Percentiles rank a stretch among this genome's conserved stretches.
Conservation (phyloP, 129 eudicot genomes). For the Chrysanthemum makinoi region DNA sequence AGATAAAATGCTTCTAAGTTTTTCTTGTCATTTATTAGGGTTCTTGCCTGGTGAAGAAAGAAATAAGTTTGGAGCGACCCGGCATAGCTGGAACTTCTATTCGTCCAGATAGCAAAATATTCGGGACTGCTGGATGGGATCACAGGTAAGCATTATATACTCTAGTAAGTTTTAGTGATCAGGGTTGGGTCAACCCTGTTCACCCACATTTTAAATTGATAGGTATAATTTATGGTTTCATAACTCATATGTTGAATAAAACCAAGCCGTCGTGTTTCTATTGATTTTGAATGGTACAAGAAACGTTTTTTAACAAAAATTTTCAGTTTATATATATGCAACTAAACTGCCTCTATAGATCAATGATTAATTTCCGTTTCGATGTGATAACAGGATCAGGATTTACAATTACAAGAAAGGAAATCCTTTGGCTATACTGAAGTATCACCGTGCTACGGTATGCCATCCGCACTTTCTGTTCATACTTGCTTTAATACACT, state of each 20-base stretch:
- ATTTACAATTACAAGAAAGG: conserved; percentile 72
- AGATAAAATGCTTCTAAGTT: not conserved
- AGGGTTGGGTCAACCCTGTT: not conserved
- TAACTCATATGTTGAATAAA: not conserved
- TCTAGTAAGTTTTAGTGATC: not conserved
- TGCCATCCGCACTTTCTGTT: conserved; percentile 12
- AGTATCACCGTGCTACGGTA: conserved; percentile 73
- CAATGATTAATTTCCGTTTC: not conserved
- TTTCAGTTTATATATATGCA: too few relatives aligned
- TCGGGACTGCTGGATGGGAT: conserved; percentile 94
- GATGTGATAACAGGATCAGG: conserved; percentile 57
- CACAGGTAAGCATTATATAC: conserved; percentile 45
- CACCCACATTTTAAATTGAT: not conserved
- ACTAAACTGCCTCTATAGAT: not conserved
- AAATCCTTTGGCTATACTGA: conserved; percentile 75
- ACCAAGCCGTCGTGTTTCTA: not conserved
- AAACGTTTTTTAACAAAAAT: too few relatives aligned
- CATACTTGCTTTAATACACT: not conserved
- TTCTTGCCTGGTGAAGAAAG: conserved; percentile 75
- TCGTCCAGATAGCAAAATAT: conserved; percentile 70
- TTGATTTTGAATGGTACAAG: not conserved
- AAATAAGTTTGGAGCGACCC: conserved; percentile 75
- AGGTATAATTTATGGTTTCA: not conserved
- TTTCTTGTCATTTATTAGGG: conserved; percentile 39
- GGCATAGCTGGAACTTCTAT: conserved; percentile 72